Evolutionary conservation across 768 basidiomycete species (phyloP).

Genomic region (Rhizopogon vesiculosus): DNA sequence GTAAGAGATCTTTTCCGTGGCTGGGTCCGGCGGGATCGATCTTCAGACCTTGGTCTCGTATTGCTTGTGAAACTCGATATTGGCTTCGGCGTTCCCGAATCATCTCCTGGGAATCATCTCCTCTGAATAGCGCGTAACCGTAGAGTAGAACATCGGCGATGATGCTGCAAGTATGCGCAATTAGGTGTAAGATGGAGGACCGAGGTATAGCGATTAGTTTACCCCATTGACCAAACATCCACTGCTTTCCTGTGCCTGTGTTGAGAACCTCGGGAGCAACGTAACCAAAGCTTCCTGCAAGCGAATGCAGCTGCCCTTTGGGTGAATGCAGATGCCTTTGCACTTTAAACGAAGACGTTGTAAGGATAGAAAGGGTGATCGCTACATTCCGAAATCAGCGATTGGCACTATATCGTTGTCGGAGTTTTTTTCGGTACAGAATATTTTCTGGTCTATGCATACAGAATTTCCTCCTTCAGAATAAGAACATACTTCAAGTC

Average conservation of each 20-base stretch:
- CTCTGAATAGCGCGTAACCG: slow-evolving; percentile 93
- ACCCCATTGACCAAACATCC: slow-evolving; percentile 94
- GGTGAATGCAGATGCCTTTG: slow-evolving; percentile 70
- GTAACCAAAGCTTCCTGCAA: slow-evolving; percentile 72
- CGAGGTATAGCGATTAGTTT: not conserved
- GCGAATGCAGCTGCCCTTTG: too few relatives aligned
- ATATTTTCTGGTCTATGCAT: slow-evolving; percentile 66
- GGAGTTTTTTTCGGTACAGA: slow-evolving; percentile 47
- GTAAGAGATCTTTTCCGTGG: too few relatives aligned
- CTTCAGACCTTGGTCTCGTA: slow-evolving; percentile 81
- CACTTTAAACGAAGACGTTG: slow-evolving; percentile 36
- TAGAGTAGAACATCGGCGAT: slow-evolving; percentile 95
- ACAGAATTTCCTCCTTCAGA: not conserved
- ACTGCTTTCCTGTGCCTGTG: slow-evolving; percentile 52
- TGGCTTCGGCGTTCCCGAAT: slow-evolving; percentile 78
- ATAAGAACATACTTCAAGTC: slow-evolving; percentile 73
- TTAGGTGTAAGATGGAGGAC: too few relatives aligned
- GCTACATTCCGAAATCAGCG: slow-evolving; percentile 97
- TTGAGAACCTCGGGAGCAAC: slow-evolving; percentile 87
- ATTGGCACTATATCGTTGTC: slow-evolving; percentile 84
- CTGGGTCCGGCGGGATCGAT: too few relatives aligned
- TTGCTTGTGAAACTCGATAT: slow-evolving; percentile 86
- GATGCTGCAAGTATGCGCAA: slow-evolving; percentile 42
- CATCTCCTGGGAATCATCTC: slow-evolving; percentile 80
- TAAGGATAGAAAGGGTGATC: slow-evolving; percentile 3